Evolutionary conservation across 139 green algal genomes (phyloP), one percentile per base, ranked within the genome.

Genomic region (Volvox reticuliferus): DNA sequence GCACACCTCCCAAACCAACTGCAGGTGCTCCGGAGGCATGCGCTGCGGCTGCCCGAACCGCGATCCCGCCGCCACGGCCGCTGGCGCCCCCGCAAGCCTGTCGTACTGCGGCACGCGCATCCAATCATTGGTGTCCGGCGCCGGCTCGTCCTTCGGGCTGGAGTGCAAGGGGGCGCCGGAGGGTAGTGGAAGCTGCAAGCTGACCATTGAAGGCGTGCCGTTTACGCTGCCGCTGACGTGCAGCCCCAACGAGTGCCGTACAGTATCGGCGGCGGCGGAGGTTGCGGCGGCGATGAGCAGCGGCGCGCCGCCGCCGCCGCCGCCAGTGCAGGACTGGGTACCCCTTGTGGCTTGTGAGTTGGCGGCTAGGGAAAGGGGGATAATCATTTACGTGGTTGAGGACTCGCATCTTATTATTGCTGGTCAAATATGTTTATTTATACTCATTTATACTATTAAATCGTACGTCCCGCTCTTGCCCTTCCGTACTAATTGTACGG

Each of bases 271-370:
- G 19, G 30, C n/a, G 28, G 71, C 86, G 36, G n/a, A 20, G n/a
- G 86, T 90, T 37, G 86, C 86, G 86, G 71, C 86, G 73, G n/a
- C 86, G 44, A 73, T 89, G 84, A n/a, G 33, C 36, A 14, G 22
- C 36, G 12, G 14, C 24, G 86, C 18, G 20, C 86, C n/a, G 86
- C 73, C 86, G 71, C 50, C 71, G 50, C 44, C 73, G 73, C 50
- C 86, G n/a, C 71, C 30, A 22, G 86, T 90, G 30, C 50, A 62
- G 50, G 71, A 90, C 73, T 90, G 86, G 86, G 73, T 90, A 20
- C 86, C 86, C 26, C 73, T 90, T 22, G 30, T 83, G 30, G 71
- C 86, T 6, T 73, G 86, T 90, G 73, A 73, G 65, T 73, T 12
- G 65, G 24, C 12, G 65, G 65, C 2, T 24, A 28, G 19, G 62